These are phyloP conservation scores for Penicillium sp. DNA, from an alignment of 2,329 filamentous ascomycete species.

Conservation along the genomic window DNA sequence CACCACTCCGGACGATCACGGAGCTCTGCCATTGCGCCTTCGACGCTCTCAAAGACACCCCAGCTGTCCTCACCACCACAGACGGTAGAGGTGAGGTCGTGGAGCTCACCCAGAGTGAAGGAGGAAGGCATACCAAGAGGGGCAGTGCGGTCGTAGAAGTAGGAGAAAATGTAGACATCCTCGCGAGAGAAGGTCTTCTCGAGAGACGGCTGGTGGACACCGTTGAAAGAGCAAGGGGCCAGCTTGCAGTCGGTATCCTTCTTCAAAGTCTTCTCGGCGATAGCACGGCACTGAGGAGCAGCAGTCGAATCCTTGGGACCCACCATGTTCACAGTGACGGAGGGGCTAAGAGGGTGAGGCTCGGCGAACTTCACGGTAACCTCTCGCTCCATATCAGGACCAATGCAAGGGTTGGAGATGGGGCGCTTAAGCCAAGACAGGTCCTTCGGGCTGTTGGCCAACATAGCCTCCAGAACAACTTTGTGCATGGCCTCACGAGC, in stretches of 20 bases:
- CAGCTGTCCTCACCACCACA: conserved; percentile 76
- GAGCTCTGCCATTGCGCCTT: conserved; percentile 77
- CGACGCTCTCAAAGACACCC: conserved; percentile 76
- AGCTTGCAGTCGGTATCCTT: conserved; percentile 82
- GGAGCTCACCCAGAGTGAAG: conserved; percentile 87
- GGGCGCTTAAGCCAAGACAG: conserved; percentile 68
- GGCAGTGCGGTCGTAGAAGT: conserved; percentile 94
- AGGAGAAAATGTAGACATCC: conserved; percentile 95
- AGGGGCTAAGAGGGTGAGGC: conserved; percentile 64
- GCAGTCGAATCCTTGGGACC: conserved; percentile 70
- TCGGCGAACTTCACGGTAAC: conserved; percentile 71
- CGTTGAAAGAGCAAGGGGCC: conserved; percentile 96
- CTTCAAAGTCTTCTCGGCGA: conserved; percentile 86
- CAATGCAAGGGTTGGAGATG: conserved; percentile 82
- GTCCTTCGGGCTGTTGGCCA: conserved; percentile 61
- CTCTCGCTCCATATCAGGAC: conserved; percentile 72
- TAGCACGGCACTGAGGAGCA: conserved; percentile 81
- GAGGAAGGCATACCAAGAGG: conserved; percentile 97
- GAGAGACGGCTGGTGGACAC: conserved; percentile 88
- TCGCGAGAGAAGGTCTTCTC: conserved; percentile 89
- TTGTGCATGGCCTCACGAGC: conserved; percentile 85
- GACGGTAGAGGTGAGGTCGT: conserved; percentile 79
- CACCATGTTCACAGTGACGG: conserved; percentile 77
- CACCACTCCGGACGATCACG: conserved; percentile 83
- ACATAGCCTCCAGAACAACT: conserved; percentile 69